Conservation (phyloP, 2,329 filamentous ascomycete genomes). For the Monilinia aucupariae region DNA sequence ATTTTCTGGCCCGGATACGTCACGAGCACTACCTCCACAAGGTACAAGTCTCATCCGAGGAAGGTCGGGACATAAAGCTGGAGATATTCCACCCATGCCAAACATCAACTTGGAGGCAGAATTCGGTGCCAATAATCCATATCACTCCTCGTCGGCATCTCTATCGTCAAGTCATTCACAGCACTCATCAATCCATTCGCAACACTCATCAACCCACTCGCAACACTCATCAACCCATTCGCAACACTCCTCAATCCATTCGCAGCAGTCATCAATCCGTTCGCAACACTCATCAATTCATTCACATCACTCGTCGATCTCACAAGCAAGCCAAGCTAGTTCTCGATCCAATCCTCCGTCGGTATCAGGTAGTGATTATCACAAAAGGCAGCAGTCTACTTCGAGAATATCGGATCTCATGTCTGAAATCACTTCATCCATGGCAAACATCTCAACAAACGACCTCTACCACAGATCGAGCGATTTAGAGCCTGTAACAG, state of each 20-base stretch:
- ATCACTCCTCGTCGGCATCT: constrained; percentile 59
- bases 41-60: constrained; percentile 30
- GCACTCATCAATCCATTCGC: no score
- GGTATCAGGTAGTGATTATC: constrained; percentile 27
- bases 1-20: constrained; percentile 30
- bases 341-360: constrained; percentile 55
- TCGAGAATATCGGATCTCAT: constrained; percentile 48
- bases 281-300: constrained; percentile 40
- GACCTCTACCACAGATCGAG: background rate
- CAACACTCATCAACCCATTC: no score
- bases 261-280: constrained; percentile 32
- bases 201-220: no score
- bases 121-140: constrained; percentile 57
- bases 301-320: constrained; percentile 58
- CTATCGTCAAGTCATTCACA: constrained; percentile 59
- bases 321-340: constrained; percentile 54
- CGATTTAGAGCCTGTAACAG: constrained; percentile 8
- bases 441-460: constrained; percentile 31
- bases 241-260: constrained; percentile 20
- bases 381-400: constrained; percentile 38
- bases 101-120: constrained; percentile 52
- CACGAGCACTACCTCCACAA: constrained; percentile 32
- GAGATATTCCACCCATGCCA: constrained; percentile 29
- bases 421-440: constrained; percentile 50
- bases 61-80: constrained; percentile 22